These are phyloP conservation scores for Coemansia brasiliensis DNA, from an alignment of 192 early-diverging fungal species.

Conservation along the genomic window DNA sequence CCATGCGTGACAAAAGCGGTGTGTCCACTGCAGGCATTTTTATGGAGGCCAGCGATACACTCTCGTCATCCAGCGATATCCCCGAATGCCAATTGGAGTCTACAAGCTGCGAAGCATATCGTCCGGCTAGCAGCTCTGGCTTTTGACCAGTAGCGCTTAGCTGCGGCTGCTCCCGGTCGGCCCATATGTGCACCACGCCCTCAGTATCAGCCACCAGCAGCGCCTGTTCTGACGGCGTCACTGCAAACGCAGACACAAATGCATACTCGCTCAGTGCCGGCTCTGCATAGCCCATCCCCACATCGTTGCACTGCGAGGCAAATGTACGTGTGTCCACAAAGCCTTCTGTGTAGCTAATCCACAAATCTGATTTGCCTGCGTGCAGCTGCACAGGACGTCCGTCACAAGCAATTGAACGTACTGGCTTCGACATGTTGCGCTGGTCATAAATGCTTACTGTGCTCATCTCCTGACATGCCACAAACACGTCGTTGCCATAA, in stretches of 20 bases:
- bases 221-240: conserved; percentile 76
- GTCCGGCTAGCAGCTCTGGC: conserved; percentile 6
- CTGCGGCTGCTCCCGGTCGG: conserved; percentile 62
- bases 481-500: conserved; percentile 7
- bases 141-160: conserved; percentile 54
- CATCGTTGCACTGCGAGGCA: background rate
- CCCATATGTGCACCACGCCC: conserved; percentile 79
- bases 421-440: conserved; percentile 21
- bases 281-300: conserved; percentile 14
- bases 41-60: conserved; percentile 69
- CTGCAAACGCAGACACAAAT: conserved; percentile 71
- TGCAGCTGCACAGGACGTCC: conserved; percentile 53
- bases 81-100: background rate
- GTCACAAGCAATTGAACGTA: conserved; percentile 14
- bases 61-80: conserved; percentile 31
- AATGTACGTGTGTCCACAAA: conserved; percentile 25
- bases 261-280: conserved; percentile 56
- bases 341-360: conserved; percentile 31
- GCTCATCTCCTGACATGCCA: conserved; percentile 18
- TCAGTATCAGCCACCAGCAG: conserved; percentile 76
- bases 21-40: conserved; percentile 73
- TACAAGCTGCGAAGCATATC: background rate
- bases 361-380: conserved; percentile 9
- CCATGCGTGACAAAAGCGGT: conserved; percentile 80
- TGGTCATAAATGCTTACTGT: conserved; percentile 32